A percentile compares a stretch with the other conserved stretches of the same genome.
phyloP scores from a whole-genome alignment of 140 eudicot genomes.

The Eryngium alpinum region DNA sequence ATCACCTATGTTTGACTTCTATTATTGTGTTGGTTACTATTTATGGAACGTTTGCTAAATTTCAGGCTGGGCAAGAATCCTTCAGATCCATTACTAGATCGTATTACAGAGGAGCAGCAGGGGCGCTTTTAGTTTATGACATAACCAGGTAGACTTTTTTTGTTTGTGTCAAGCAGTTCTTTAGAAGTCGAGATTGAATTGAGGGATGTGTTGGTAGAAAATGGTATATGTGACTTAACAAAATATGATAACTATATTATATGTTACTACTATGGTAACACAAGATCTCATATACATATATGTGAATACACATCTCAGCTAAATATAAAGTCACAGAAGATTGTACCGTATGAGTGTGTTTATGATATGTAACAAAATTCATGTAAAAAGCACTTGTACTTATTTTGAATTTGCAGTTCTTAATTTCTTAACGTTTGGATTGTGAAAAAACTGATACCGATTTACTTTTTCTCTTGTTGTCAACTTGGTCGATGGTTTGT shows the following conservation, averaged over 20 bases:
- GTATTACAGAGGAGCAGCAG: slow-evolving; percentile 90
- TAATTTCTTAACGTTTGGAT: too few relatives aligned
- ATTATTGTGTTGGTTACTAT: neutral
- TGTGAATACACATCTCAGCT: too few relatives aligned
- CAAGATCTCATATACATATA: too few relatives aligned
- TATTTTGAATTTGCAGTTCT: neutral
- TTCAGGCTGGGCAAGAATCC: slow-evolving; percentile 88
- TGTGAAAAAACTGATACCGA: neutral
- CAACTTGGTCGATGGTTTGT: neutral
- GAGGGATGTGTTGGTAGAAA: neutral
- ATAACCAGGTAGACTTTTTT: slow-evolving; percentile 52
- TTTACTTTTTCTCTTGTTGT: neutral
- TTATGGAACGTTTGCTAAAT: slow-evolving; percentile 9
- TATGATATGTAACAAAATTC: neutral
- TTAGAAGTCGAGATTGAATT: neutral
- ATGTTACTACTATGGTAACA: neutral
- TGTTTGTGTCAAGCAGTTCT: neutral
- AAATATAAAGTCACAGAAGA: neutral
- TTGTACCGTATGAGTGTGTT: neutral
- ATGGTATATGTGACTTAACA: neutral
- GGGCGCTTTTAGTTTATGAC: slow-evolving; percentile 82
- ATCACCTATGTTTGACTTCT: neutral
- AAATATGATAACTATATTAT: too few relatives aligned
- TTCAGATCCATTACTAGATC: slow-evolving; percentile 84
- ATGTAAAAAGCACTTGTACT: neutral